Evolutionary conservation across 768 basidiomycete species (phyloP), one percentile per base, ranked within the genome.

Genomic region (Russula ochroleuca): DNA sequence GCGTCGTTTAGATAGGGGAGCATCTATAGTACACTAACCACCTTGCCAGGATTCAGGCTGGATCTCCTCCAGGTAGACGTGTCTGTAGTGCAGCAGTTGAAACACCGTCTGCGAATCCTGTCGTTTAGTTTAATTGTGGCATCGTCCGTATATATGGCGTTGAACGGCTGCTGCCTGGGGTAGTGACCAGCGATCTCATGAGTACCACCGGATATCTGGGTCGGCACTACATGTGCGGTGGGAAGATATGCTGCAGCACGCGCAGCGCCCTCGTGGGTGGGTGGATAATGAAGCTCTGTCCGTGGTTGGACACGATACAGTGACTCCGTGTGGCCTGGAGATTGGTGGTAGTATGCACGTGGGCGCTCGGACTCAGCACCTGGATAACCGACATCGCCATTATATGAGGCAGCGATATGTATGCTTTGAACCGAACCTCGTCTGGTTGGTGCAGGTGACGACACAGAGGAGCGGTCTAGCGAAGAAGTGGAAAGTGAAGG

Each of bases 41-140:
- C 90, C 82, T 92, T 92, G 31, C 90, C 90, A 1, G 88, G 89
- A 63, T 83, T 85, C 63, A 92, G 80, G 70, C 88, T 90, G 17
- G 83, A 85, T 64, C 90, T 75, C 40, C 90, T 75, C 90, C 90
- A 92, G 28, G 89, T 91, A 55, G 85, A 86, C 37, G 90, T 91
- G 67, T 92, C 90, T 15, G 90, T 90, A 28, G 89, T 91, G 72
- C 86, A 86, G 73, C 90, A 92, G 72, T 92, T 92, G 81, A 87
- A 91, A 74, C 90, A 92, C 52, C 88, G 77, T 41, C 90, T 75
- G 31, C 90, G 80, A 54, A 92, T 86, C 45, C 88, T 80, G 71
- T 90, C 87, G 70, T 83, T 86, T 61, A 91, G 78, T 75, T 92
- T 92, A 0, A 88, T 90, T 1, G 88, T 82, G 0, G 90, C 90